Conservation (phyloP, 2,329 filamentous ascomycete species). For the Xylariaceae sp. region DNA sequence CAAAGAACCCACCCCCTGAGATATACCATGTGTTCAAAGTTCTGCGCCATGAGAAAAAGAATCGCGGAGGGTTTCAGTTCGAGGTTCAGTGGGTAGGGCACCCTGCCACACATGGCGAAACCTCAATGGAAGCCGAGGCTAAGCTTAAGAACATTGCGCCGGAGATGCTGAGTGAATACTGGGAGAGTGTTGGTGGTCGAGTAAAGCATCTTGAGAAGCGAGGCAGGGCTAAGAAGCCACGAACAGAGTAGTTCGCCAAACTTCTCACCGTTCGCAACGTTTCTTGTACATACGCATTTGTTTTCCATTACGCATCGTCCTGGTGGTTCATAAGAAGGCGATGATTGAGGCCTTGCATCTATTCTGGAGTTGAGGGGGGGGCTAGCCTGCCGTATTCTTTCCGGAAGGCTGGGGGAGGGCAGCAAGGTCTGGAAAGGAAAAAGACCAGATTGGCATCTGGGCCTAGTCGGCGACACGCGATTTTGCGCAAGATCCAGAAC, state of each 20-base stretch:
- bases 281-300: conserved; percentile 1
- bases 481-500: neutral
- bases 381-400: neutral
- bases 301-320: conserved; percentile 13
- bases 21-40: conserved; percentile 40
- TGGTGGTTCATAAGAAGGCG: neutral
- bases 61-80: conserved; percentile 38
- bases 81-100: conserved; percentile 45
- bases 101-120: conserved; percentile 36
- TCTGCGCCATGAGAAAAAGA: conserved; percentile 37
- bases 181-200: conserved; percentile 39
- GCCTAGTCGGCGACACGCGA: neutral
- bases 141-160: conserved; percentile 39
- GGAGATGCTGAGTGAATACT: conserved; percentile 36
- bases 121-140: conserved; percentile 38
- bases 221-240: conserved; percentile 36
- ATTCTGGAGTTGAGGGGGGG: conserved; percentile 18
- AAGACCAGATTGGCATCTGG: conserved; percentile 8
- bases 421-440: neutral
- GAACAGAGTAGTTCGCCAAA: conserved; percentile 8
- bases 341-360: conserved; percentile 19
- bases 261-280: neutral
- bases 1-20: conserved; percentile 34
- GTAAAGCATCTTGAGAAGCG: conserved; percentile 35
- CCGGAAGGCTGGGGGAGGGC: neutral